Percentiles rank a stretch among this genome's conserved stretches.
Conservation (phyloP, 345 rosid species). For the Salix udensis region DNA sequence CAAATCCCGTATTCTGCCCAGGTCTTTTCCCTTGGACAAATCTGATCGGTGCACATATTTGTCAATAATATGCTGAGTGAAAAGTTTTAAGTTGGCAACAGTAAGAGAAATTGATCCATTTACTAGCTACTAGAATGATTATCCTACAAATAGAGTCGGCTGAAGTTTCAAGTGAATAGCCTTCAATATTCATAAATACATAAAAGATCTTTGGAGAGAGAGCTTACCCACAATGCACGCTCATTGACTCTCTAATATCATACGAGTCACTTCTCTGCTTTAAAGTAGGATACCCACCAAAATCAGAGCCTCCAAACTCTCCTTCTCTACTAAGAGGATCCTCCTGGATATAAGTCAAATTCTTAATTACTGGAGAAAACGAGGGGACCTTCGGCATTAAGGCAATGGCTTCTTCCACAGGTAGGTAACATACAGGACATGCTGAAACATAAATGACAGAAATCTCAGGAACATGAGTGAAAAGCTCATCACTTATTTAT, state of each 20-base stretch:
- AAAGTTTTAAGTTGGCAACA: background rate
- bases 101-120: background rate
- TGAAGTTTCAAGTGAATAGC: background rate
- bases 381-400: conserved; percentile 84
- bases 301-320: conserved; percentile 95
- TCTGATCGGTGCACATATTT: conserved; percentile 33
- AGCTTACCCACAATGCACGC: conserved; percentile 85
- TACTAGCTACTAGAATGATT: background rate
- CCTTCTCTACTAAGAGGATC: conserved; percentile 50
- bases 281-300: conserved; percentile 93
- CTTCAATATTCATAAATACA: background rate
- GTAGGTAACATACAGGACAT: conserved; percentile 97
- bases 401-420: conserved; percentile 85
- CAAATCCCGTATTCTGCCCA: conserved; percentile 77
- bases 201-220: background rate
- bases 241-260: conserved; percentile 79
- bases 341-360: conserved; percentile 68
- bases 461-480: conserved; percentile 18
- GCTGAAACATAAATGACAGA: conserved; percentile 49
- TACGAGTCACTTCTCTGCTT: conserved; percentile 77
- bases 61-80: conserved; percentile 5
- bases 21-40: conserved; percentile 87
- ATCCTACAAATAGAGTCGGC: background rate
- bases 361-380: conserved; percentile 70
- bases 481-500: background rate